phyloP scores from a whole-genome alignment of 1,284 basidiomycete genomes.

The Sanghuangporus baumii region DNA sequence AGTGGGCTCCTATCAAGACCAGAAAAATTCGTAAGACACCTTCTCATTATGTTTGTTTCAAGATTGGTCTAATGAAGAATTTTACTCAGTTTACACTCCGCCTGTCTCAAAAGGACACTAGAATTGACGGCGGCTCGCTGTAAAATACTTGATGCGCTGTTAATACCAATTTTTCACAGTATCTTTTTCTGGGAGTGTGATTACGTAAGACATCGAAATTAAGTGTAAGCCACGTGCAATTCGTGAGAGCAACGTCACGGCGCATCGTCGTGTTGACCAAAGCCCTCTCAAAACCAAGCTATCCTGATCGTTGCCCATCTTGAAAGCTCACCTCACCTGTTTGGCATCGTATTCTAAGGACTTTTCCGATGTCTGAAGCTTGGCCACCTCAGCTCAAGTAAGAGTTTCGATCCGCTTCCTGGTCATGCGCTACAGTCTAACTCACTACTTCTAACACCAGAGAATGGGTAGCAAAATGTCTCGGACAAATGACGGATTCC shows the following conservation, averaged over 20 bases:
- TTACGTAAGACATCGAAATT: not conserved
- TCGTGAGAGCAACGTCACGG: too few species aligned
- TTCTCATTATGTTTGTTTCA: not conserved
- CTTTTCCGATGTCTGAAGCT: conserved; percentile 39
- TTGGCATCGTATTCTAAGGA: not conserved
- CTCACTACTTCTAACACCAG: conserved; percentile 32
- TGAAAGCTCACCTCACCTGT: not conserved
- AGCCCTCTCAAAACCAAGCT: too few species aligned
- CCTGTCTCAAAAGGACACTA: conserved; percentile 39
- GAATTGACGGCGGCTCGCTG: conserved; percentile 13
- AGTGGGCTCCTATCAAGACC: conserved; percentile 90
- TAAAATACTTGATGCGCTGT: conserved; percentile 11
- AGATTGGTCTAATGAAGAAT: not conserved
- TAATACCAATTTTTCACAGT: conserved; percentile 5
- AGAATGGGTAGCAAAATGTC: conserved; percentile 80
- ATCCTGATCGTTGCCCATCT: not conserved
- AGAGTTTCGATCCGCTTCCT: conserved; percentile 16
- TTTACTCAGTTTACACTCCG: conserved; percentile 44
- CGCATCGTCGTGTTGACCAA: too few species aligned
- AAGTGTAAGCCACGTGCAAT: not conserved
- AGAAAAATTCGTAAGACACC: conserved; percentile 73
- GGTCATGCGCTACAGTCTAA: conserved; percentile 13
- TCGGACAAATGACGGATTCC: conserved; percentile 74
- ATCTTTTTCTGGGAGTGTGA: not conserved
- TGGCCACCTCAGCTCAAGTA: conserved; percentile 64